These are phyloP conservation scores for Agrostemma githago DNA, from an alignment of 148 eudicot species.

Conservation along the genomic window DNA sequence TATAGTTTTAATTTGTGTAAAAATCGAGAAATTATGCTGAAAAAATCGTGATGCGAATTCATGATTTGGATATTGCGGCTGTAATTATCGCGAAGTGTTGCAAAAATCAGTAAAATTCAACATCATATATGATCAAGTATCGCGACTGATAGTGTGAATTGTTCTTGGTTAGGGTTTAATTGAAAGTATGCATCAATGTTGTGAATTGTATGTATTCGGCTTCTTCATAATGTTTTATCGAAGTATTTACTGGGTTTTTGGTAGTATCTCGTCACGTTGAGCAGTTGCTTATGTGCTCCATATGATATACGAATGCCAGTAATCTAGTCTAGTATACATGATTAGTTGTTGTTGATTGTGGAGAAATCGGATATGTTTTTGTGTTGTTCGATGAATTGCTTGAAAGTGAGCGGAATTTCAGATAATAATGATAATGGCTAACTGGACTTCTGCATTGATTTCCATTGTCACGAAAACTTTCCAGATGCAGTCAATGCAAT, in stretches of 20 bases:
- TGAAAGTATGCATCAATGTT: background rate
- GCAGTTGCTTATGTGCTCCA: background rate
- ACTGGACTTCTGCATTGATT: slow-evolving; percentile 1
- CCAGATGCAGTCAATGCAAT: slow-evolving; percentile 62
- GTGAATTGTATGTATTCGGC: background rate
- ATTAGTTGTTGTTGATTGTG: background rate
- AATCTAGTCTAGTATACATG: background rate
- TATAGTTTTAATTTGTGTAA: background rate
- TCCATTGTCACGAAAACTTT: background rate
- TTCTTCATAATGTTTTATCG: background rate
- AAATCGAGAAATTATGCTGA: background rate
- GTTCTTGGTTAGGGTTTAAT: background rate
- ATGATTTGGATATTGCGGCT: background rate
- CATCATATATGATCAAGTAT: background rate
- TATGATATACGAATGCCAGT: background rate
- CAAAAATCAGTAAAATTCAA: background rate
- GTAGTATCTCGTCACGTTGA: background rate
- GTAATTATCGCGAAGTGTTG: too few species aligned
- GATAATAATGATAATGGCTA: background rate
- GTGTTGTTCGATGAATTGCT: background rate
- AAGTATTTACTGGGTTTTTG: background rate
- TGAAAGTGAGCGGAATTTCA: background rate
- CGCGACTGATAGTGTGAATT: background rate
- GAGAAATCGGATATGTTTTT: slow-evolving; percentile 1
- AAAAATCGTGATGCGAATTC: background rate